Evolutionary conservation across 2,329 filamentous ascomycete genomes (phyloP).

Genomic region (Grosmannia clavigera): DNA sequence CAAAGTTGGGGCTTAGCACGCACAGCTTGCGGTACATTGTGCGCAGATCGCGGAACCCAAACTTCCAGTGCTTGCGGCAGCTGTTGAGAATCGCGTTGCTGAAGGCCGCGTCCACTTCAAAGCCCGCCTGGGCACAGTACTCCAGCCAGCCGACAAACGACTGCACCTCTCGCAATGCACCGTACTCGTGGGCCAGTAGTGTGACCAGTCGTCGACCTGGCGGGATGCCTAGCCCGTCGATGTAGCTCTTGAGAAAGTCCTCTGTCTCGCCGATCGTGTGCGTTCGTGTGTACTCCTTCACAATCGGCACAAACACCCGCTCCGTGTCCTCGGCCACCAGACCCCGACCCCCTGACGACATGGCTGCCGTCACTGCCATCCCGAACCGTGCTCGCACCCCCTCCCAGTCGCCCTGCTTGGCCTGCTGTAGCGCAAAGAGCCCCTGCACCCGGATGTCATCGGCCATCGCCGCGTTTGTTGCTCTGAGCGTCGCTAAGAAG

Average conservation of each 20-base stretch:
- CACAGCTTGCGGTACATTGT: slow-evolving; percentile 22
- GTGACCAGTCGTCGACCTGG: slow-evolving; percentile 26
- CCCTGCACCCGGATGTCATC: slow-evolving; percentile 23
- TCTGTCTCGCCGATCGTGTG: slow-evolving; percentile 28
- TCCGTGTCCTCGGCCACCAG: slow-evolving; percentile 15
- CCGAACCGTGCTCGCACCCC: slow-evolving; percentile 23
- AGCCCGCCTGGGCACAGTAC: slow-evolving; percentile 24
- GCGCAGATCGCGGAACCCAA: slow-evolving; percentile 23
- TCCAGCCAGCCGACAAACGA: slow-evolving; percentile 28
- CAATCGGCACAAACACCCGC: slow-evolving; percentile 23
- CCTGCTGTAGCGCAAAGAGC: slow-evolving; percentile 23
- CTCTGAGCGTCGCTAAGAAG: slow-evolving; percentile 18
- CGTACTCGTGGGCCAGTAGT: slow-evolving; percentile 31
- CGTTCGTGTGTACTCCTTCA: slow-evolving; percentile 25
- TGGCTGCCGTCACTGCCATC: slow-evolving; percentile 8
- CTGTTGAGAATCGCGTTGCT: slow-evolving; percentile 26
- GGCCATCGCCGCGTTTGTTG: slow-evolving; percentile 15
- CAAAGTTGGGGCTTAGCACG: slow-evolving; percentile 19
- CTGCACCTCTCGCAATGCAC: slow-evolving; percentile 22
- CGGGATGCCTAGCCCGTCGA: slow-evolving; percentile 21
- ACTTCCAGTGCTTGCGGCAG: slow-evolving; percentile 25
- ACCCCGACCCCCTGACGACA: not conserved
- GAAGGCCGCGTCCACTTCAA: slow-evolving; percentile 24
- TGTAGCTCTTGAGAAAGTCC: slow-evolving; percentile 33
- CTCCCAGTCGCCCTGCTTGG: slow-evolving; percentile 28